phyloP scores from a whole-genome alignment of 257 asterid genomes.

The Scutellaria barbata region DNA sequence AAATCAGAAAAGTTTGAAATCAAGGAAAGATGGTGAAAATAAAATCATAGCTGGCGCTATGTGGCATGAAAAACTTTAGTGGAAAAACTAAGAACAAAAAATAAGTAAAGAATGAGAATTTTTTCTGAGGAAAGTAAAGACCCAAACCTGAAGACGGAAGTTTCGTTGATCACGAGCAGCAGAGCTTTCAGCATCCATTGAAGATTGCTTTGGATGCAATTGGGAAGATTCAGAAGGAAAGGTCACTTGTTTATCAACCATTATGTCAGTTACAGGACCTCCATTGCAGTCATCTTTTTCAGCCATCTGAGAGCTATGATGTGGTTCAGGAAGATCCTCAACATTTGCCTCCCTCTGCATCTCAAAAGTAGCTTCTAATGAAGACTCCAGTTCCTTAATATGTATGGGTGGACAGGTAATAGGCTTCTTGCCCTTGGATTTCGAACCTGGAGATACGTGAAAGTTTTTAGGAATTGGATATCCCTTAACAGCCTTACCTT shows the following conservation, averaged over 20 bases:
- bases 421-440: slow-evolving; percentile 48
- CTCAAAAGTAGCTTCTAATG: slow-evolving; percentile 45
- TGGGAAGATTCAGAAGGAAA: slow-evolving; percentile 39
- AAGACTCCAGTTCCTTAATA: slow-evolving; percentile 39
- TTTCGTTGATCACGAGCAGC: slow-evolving; percentile 39
- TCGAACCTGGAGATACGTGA: slow-evolving; percentile 39
- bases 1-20: slow-evolving; percentile 2
- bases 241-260: slow-evolving; percentile 40
- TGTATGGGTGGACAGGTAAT: slow-evolving; percentile 35
- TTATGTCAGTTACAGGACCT: slow-evolving; percentile 33
- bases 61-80: slow-evolving; percentile 10
- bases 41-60: background rate
- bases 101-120: background rate
- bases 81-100: slow-evolving; percentile 2
- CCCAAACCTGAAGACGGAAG: slow-evolving; percentile 54
- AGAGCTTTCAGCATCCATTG: slow-evolving; percentile 37
- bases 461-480: slow-evolving; percentile 38
- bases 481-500: slow-evolving; percentile 45
- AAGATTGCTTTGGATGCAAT: slow-evolving; percentile 36
- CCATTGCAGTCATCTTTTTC: slow-evolving; percentile 32
- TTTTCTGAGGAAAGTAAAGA: slow-evolving; percentile 37
- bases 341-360: slow-evolving; percentile 41
- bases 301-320: slow-evolving; percentile 34
- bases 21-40: slow-evolving; percentile 9
- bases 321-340: slow-evolving; percentile 40